phyloP scores from a whole-genome alignment of 768 basidiomycete genomes.

The Mycena floridula region DNA sequence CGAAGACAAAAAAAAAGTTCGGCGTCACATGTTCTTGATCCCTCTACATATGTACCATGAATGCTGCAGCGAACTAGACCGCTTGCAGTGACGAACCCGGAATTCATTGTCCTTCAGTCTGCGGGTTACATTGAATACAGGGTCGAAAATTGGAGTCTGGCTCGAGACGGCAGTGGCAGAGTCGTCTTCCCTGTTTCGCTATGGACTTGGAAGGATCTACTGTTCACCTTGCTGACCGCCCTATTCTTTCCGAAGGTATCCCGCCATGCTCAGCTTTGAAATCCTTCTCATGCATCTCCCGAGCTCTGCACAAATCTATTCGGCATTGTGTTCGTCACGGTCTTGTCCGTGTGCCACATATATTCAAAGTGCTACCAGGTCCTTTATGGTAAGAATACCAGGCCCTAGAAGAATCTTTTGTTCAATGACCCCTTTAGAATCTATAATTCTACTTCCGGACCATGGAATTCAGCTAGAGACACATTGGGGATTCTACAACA shows the following conservation, averaged over 20 bases:
- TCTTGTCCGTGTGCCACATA: conserved; percentile 10
- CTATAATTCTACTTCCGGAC: conserved; percentile 56
- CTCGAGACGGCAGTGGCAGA: conserved; percentile 32
- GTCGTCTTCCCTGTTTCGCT: conserved; percentile 22
- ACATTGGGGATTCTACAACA: conserved; percentile 47
- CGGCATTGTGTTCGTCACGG: not conserved
- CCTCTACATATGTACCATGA: too few species aligned
- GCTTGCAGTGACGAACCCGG: conserved; percentile 36
- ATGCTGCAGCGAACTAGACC: conserved; percentile 14
- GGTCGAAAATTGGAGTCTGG: conserved; percentile 46
- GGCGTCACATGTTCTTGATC: too few species aligned
- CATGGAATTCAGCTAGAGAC: conserved; percentile 76
- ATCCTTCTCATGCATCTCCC: not conserved
- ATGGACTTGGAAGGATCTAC: conserved; percentile 32
- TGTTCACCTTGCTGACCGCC: conserved; percentile 22
- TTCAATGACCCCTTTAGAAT: conserved; percentile 50
- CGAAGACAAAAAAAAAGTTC: too few species aligned
- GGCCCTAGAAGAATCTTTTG: not conserved
- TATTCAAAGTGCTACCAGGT: conserved; percentile 32
- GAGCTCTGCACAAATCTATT: not conserved
- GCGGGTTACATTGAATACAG: conserved; percentile 54
- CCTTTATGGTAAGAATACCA: conserved; percentile 34
- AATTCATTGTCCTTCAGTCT: conserved; percentile 41
- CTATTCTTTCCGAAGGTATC: conserved; percentile 27
- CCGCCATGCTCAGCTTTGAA: too few species aligned